phyloP scores from a whole-genome alignment of 2,329 filamentous ascomycete species.

The Ceratocystis papillata region DNA sequence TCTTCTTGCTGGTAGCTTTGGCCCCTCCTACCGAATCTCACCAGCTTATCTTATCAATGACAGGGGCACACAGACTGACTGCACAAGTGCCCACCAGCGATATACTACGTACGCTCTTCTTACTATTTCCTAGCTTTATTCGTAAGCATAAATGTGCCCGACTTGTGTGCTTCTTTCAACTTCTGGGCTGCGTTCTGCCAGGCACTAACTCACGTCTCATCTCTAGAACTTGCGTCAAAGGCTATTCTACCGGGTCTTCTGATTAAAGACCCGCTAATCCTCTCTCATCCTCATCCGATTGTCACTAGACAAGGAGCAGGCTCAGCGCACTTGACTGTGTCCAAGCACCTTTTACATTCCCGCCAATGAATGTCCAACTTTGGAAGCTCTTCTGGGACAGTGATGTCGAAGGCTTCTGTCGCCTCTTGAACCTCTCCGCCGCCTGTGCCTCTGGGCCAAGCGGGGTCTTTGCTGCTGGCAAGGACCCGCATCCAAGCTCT shows the following conservation, averaged over 20 bases:
- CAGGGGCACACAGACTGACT: neutral
- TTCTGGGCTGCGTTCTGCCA: too few relatives aligned
- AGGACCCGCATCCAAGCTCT: conserved; percentile 28
- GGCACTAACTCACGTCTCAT: neutral
- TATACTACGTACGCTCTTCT: neutral
- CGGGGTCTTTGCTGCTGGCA: conserved; percentile 10
- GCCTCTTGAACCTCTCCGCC: conserved; percentile 3
- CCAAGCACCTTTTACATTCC: conserved; percentile 29
- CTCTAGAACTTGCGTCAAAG: neutral
- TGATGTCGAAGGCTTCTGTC: conserved; percentile 91
- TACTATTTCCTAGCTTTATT: neutral
- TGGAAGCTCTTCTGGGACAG: conserved; percentile 97
- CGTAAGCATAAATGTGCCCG: neutral
- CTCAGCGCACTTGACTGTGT: conserved; percentile 9
- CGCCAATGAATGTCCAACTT: conserved; percentile 88
- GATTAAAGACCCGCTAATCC: neutral
- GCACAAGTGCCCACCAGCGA: neutral
- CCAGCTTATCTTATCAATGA: conserved; percentile 18
- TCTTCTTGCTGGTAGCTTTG: neutral
- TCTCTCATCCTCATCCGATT: conserved; percentile 3
- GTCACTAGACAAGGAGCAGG: conserved; percentile 2
- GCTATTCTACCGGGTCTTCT: neutral
- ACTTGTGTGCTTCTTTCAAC: too few relatives aligned
- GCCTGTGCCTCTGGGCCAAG: neutral
- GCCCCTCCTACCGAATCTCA: neutral